Percentiles rank a stretch among this genome's conserved stretches.
phyloP scores from a whole-genome alignment of 148 eudicot genomes.

The Pouteria glomerata region DNA sequence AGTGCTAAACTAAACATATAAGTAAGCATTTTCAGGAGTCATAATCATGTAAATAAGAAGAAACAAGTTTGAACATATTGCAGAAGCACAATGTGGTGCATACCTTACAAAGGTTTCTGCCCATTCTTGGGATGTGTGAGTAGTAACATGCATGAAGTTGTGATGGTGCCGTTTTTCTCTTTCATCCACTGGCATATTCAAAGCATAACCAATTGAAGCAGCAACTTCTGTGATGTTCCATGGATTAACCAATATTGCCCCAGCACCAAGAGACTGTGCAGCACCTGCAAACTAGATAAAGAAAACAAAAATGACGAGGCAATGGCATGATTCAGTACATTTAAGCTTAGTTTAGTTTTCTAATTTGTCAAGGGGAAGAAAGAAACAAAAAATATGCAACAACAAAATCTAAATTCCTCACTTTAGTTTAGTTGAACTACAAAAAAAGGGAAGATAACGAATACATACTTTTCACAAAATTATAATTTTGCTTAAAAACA shows the following conservation, averaged over 20 bases:
- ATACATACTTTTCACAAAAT: too few species aligned
- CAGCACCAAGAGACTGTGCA: constrained; percentile 92
- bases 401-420: neutral
- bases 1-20: neutral
- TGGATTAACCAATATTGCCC: constrained; percentile 80
- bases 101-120: constrained; percentile 78
- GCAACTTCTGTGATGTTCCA: constrained; percentile 83
- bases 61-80: neutral
- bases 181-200: constrained; percentile 71
- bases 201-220: constrained; percentile 61
- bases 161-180: constrained; percentile 68
- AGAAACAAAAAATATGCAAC: neutral
- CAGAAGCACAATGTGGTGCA: neutral
- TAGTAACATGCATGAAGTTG: constrained; percentile 66
- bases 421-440: too few species aligned
- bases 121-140: constrained; percentile 81
- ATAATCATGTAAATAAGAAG: neutral
- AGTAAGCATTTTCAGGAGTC: neutral
- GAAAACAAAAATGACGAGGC: neutral
- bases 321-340: neutral
- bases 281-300: constrained; percentile 76
- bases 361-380: neutral
- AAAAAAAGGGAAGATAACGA: too few species aligned
- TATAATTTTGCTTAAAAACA: too few species aligned
- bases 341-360: neutral